Percentiles rank a stretch among this genome's conserved stretches.
Evolutionary conservation across 805 yeast genomes (phyloP).

Genomic region (Kluyveromyces lactis): DNA sequence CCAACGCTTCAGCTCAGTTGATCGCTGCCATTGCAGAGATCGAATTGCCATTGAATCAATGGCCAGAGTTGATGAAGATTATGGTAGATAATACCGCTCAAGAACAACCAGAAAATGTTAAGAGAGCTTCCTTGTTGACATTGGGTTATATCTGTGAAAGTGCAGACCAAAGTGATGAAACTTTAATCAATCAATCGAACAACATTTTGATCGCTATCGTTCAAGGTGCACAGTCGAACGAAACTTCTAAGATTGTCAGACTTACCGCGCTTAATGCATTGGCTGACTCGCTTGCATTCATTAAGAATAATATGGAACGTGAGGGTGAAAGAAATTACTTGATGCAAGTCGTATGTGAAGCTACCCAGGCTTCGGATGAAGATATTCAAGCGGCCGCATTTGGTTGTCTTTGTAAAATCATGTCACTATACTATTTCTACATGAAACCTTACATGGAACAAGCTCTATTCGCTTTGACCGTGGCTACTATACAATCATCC

Average conservation of each 20-base stretch:
- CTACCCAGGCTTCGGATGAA: constrained; percentile 79
- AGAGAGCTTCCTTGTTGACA: constrained; percentile 78
- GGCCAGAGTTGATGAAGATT: constrained; percentile 79
- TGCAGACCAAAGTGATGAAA: constrained; percentile 69
- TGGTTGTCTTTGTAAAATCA: constrained; percentile 88
- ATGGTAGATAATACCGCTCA: constrained; percentile 82
- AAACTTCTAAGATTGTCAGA: constrained; percentile 67
- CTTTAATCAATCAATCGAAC: constrained; percentile 74
- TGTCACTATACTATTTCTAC: constrained; percentile 78
- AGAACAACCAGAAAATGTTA: constrained; percentile 68
- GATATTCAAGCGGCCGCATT: constrained; percentile 91
- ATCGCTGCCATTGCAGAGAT: constrained; percentile 97
- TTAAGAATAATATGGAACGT: constrained; percentile 76
- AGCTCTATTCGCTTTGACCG: constrained; percentile 85
- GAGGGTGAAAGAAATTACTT: constrained; percentile 95
- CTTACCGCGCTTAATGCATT: constrained; percentile 88
- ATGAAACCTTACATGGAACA: constrained; percentile 97
- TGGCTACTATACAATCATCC: constrained; percentile 77
- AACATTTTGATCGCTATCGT: constrained; percentile 93
- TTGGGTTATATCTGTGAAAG: constrained; percentile 95
- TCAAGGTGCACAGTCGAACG: constrained; percentile 87
- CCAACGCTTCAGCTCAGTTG: constrained; percentile 83
- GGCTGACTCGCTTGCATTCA: constrained; percentile 83
- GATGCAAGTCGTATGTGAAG: constrained; percentile 98
- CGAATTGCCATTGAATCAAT: constrained; percentile 78